A percentile compares a stretch with the other conserved stretches of the same genome.
Conservation (phyloP, 1,284 basidiomycete species). For the Acaromyces ingoldii region DNA sequence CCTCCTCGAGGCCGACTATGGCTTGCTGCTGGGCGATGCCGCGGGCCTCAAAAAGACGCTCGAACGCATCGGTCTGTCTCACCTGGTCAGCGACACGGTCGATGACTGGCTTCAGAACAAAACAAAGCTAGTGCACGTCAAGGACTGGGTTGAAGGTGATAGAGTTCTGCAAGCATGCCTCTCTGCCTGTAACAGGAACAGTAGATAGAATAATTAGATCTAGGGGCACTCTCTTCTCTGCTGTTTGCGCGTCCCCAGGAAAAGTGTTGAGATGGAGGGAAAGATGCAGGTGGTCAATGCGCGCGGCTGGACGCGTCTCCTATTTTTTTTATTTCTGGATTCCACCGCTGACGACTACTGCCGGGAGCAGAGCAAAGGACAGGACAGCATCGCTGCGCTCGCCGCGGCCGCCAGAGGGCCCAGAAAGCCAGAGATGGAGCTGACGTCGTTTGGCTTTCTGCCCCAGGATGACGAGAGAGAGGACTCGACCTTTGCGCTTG, state of each 20-base stretch:
- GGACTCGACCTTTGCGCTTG: constrained; percentile 31
- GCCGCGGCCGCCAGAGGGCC: no score
- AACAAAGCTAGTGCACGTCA: constrained; percentile 3
- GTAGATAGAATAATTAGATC: no score
- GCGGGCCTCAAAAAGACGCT: constrained; percentile 10
- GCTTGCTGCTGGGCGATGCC: constrained; percentile 32
- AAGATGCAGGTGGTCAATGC: no score
- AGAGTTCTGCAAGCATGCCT: not conserved
- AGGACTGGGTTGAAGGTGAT: constrained; percentile 6
- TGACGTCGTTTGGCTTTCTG: constrained; percentile 40
- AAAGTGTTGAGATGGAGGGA: no score
- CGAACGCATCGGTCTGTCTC: constrained; percentile 5
- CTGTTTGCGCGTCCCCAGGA: no score
- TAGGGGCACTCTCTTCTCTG: no score
- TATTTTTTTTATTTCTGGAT: no score
- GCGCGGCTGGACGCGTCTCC: no score
- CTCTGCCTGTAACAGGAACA: no score
- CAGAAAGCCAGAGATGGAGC: not conserved
- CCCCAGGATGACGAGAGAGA: constrained; percentile 30
- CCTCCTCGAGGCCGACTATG: constrained; percentile 33
- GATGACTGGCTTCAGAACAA: not conserved
- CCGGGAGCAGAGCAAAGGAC: no score
- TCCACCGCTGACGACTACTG: no score
- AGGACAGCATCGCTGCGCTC: no score
- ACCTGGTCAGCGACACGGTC: constrained; percentile 1